These are phyloP conservation scores for Aspergillus funiculosus DNA, from an alignment of 495 filamentous ascomycete species.

Conservation along the genomic window DNA sequence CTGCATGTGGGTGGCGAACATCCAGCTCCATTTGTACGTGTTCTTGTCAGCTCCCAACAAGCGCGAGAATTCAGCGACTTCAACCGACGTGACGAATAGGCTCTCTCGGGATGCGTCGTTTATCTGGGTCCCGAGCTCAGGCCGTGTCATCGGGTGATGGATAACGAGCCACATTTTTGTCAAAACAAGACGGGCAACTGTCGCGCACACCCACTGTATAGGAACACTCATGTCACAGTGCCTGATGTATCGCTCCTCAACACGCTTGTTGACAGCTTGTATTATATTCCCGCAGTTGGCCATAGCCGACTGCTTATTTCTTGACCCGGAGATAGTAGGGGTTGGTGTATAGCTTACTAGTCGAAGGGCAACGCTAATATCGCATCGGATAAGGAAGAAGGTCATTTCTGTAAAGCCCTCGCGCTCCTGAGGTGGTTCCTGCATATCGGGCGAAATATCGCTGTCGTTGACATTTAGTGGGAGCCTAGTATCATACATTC, in stretches of 20 bases:
- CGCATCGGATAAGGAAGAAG: constrained; percentile 65
- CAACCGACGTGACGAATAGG: constrained; percentile 67
- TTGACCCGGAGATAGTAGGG: too few species aligned
- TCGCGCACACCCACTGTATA: constrained; percentile 65
- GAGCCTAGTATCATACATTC: constrained; percentile 66
- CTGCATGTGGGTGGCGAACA: constrained; percentile 74
- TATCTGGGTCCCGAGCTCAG: constrained; percentile 27
- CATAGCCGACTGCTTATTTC: too few species aligned
- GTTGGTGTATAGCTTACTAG: constrained; percentile 34
- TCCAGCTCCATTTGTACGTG: constrained; percentile 68
- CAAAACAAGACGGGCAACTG: constrained; percentile 60
- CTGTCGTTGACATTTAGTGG: constrained; percentile 75
- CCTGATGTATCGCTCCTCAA: constrained; percentile 58
- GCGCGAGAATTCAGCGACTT: constrained; percentile 68
- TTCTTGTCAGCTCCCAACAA: constrained; percentile 55
- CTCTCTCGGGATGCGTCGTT: constrained; percentile 59
- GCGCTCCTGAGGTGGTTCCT: constrained; percentile 51
- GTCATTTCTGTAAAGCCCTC: constrained; percentile 71
- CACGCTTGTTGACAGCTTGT: constrained; percentile 51
- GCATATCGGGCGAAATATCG: constrained; percentile 64
- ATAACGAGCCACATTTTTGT: constrained; percentile 62
- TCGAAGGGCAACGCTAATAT: constrained; percentile 47
- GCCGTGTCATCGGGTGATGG: constrained; percentile 53
- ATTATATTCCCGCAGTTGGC: constrained; percentile 61
- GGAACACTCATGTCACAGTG: constrained; percentile 56